Percentiles rank a stretch among this genome's conserved stretches.
Evolutionary conservation across 441 rosid species (phyloP).

Genomic region (Eruca vesicaria): DNA sequence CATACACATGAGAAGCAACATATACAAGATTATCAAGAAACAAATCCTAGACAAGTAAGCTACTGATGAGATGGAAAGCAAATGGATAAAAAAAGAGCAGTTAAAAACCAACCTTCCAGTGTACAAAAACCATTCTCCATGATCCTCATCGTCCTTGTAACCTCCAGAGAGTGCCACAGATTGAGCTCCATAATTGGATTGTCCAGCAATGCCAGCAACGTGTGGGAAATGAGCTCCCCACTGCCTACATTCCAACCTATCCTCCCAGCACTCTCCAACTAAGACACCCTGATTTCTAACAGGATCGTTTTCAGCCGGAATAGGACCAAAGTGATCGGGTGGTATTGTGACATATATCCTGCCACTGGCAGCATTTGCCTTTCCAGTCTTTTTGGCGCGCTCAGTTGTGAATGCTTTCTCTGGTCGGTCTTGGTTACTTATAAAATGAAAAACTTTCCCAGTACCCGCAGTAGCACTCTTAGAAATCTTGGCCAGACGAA

Average conservation of each 20-base stretch:
- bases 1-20: neutral
- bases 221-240: conserved; percentile 90
- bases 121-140: conserved; percentile 92
- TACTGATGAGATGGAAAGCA: neutral
- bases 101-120: conserved; percentile 72
- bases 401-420: conserved; percentile 77
- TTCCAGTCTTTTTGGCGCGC: conserved; percentile 65
- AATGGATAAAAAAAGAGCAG: neutral
- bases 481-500: conserved; percentile 62
- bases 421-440: conserved; percentile 70
- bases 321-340: conserved; percentile 86
- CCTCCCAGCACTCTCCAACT: conserved; percentile 84
- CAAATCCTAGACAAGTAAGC: neutral
- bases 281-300: conserved; percentile 67
- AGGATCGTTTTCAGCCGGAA: conserved; percentile 73
- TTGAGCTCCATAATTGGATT: conserved; percentile 67
- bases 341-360: conserved; percentile 70
- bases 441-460: conserved; percentile 43
- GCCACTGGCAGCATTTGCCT: conserved; percentile 83
- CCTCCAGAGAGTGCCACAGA: conserved; percentile 90
- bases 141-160: conserved; percentile 82
- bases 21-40: neutral
- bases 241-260: conserved; percentile 63
- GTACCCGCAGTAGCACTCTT: conserved; percentile 30
- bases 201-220: conserved; percentile 83